Evolutionary conservation across 495 filamentous ascomycete species (phyloP), one percentile per base, ranked within the genome.

Genomic region (Aspergillus cristatus): DNA sequence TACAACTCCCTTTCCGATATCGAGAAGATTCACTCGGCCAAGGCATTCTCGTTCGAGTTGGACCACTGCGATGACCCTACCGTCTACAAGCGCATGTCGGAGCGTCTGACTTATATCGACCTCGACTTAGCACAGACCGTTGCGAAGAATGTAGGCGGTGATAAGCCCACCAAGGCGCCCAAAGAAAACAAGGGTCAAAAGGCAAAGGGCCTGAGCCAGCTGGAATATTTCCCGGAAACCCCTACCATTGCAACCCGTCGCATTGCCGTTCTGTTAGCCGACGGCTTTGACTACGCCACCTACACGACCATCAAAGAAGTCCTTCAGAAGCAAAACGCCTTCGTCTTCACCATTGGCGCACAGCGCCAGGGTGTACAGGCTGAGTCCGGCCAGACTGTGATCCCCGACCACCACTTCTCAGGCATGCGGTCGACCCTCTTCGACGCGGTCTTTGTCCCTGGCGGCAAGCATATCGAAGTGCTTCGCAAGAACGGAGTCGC

Each of bases 1-100:
- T 94, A 78, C 63, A 94, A 94, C 66, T 89, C 82, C 13, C 60
- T 91, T 28, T 78, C 76, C 1, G 50, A 64, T 1, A 62, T 73
- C 25, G 89, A 94, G 57, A 81, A 87, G 54, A 42, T 55, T 10
- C 86, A 94, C 58, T 51, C 91, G 2, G 62, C 71, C 17, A 71
- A 69, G 31, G 85, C 88, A 0, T 71, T 94, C 30, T 65, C 70
- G 3, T 94, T 94, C 54, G 88, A 94, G 60, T 74, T 94, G 6
- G 83, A 87, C 48, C 87, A 94, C 59, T 94, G 88, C 57, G 86
- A 93, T 32, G 86, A 94, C 32, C 79, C 81, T 0, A 49, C 83
- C 17, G 86, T 94, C 14, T 93, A 89, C 51, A 67, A 76, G 37
- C 73, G 81, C 79, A 75, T 87, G 57, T 67, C 67, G 3, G 61